Base-by-base conservation (phyloP, 1,284 basidiomycete species). In the Pseudozyma sp. region DNA sequence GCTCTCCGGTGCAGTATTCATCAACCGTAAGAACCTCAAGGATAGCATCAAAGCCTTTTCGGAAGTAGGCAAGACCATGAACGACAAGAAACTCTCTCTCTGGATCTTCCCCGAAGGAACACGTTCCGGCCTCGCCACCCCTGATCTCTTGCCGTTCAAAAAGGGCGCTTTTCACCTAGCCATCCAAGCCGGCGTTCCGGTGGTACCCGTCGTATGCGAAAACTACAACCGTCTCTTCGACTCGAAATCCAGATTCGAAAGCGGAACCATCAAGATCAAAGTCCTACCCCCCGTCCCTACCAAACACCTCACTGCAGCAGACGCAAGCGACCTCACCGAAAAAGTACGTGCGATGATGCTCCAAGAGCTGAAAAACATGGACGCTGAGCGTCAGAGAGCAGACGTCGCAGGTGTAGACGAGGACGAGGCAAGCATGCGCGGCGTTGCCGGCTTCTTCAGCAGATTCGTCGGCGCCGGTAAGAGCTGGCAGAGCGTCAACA, bases 161-260 rank as follows among this genome's bases (percentile, higher is more conserved):
- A 99, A 97, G 86, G 97, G 97, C 42, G 95, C 94, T 0, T 99
- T 99, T 88, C 94, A 99, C 83, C 88, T 98, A 39, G 96, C 97
- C 13, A 88, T 98, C 14, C 91, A 97, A 85, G 91, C 91, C 7
- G 91, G 91, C 24, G 69, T 87, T 0, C 68, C 86, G 83, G 91
- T 99, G 76, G 89, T 94, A 16, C 94, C 96, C 9, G 89, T 99
- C 55, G 91, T 99, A 0, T 91, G 91, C 75, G 94, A 99, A 86
- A 98, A 98, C 85, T 97, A 97, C 84, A 92, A 92, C 89, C 87
- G 89, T 65, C 79, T 96, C 30, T 82, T 78, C 62, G 97, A 96
- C 85, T 90, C 89, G 67, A 88, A 90, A 77, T 90, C 90, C 49
- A 84, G 92, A 14, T 94, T 98, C 78, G 90, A 92, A 37, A 42